phyloP scores from a whole-genome alignment of 2,329 filamentous ascomycete genomes.

The Penicillium sp. region DNA sequence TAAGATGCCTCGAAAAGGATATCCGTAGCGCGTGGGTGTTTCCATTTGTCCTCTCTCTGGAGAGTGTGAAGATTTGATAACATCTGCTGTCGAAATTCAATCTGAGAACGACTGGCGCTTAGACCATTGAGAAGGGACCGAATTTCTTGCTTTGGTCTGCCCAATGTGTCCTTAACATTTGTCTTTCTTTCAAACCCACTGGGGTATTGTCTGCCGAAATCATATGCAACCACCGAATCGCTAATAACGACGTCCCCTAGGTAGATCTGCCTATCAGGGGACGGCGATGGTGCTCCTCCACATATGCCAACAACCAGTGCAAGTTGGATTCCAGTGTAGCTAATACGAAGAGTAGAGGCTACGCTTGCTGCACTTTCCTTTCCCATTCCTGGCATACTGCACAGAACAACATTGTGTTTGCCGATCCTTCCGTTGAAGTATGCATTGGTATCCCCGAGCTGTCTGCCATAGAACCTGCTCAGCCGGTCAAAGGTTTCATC shows the following conservation, averaged over 20 bases:
- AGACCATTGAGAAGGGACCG: neutral
- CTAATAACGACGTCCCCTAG: neutral
- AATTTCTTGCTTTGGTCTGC: neutral
- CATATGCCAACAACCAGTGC: neutral
- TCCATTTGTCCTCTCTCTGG: no score
- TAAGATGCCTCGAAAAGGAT: no score
- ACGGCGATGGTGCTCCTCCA: neutral
- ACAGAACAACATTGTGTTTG: neutral
- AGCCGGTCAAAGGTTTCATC: neutral
- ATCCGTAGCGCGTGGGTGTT: no score
- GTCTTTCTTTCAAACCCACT: neutral
- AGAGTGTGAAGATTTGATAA: no score
- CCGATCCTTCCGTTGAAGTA: conserved; percentile 49
- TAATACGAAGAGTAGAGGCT: neutral
- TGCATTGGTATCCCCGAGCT: conserved; percentile 16
- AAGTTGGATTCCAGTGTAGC: neutral
- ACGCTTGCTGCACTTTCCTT: neutral
- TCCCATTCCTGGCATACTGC: conserved; percentile 40
- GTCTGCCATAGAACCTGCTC: neutral
- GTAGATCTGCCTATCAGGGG: neutral
- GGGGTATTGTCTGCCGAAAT: neutral
- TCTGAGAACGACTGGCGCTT: no score
- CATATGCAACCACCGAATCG: neutral
- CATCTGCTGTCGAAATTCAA: no score
- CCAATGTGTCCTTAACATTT: neutral